phyloP scores from a whole-genome alignment of 2,329 filamentous ascomycete species.

The Xylariaceae sp. region DNA sequence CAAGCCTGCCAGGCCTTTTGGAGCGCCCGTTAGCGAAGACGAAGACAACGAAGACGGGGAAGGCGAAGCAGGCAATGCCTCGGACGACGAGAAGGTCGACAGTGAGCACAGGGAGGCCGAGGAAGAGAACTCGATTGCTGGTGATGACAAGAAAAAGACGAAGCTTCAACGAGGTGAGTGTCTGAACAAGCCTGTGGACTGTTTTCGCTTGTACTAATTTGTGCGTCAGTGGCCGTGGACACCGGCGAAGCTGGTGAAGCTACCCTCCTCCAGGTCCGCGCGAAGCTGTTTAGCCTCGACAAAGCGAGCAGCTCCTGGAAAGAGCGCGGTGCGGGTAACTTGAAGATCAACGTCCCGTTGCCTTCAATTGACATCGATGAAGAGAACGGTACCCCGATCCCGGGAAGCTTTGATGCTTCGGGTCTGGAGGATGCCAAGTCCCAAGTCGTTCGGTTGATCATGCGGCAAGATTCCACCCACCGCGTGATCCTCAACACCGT shows the following conservation, averaged over 20 bases:
- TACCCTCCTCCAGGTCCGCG: conserved; percentile 66
- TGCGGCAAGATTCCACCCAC: conserved; percentile 85
- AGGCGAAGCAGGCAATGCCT: conserved; percentile 30
- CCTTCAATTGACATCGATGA: conserved; percentile 49
- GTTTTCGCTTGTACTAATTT: conserved; percentile 10
- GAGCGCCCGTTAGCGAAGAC: conserved; percentile 60
- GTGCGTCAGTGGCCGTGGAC: conserved; percentile 56
- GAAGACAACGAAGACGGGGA: conserved; percentile 31
- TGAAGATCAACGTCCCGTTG: conserved; percentile 74
- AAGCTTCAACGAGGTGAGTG: conserved; percentile 64
- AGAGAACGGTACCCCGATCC: conserved; percentile 35
- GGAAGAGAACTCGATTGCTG: conserved; percentile 28
- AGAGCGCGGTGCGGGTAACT: conserved; percentile 74
- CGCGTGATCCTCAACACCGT: conserved; percentile 81
- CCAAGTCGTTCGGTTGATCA: conserved; percentile 65
- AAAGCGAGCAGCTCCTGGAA: conserved; percentile 69
- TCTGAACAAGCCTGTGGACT: too few relatives aligned
- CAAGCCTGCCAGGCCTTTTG: conserved; percentile 66
- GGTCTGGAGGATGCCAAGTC: conserved; percentile 39
- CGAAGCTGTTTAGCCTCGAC: conserved; percentile 78
- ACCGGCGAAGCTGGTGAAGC: conserved; percentile 82
- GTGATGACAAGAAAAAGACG: conserved; percentile 52
- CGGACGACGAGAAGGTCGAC: conserved; percentile 30
- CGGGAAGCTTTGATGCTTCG: conserved; percentile 50
- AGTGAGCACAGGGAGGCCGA: conserved; percentile 39